Evolutionary conservation across 345 rosid species (phyloP).

Genomic region (Eutrema japonicum): DNA sequence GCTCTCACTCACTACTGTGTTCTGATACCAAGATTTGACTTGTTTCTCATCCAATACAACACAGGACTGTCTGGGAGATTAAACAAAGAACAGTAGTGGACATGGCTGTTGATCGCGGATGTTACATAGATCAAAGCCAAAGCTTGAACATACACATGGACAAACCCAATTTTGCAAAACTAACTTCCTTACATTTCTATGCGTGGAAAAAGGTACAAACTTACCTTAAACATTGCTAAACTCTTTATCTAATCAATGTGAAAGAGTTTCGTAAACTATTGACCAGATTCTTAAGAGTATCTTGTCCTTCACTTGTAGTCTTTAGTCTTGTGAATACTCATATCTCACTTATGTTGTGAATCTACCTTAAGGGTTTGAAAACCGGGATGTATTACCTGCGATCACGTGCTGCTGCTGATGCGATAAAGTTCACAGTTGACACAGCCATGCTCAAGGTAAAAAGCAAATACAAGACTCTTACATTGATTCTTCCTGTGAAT

Average conservation of each 20-base stretch:
- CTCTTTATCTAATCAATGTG: not conserved
- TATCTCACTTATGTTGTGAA: not conserved
- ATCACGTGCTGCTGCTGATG: slow-evolving; percentile 96
- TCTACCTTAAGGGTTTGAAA: slow-evolving; percentile 64
- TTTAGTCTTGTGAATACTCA: not conserved
- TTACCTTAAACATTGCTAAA: not conserved
- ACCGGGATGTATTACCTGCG: slow-evolving; percentile 93
- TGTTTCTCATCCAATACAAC: not conserved
- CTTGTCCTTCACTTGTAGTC: not conserved
- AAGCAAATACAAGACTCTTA: not conserved
- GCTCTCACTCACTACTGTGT: not conserved
- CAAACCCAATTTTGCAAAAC: slow-evolving; percentile 74
- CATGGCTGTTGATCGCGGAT: slow-evolving; percentile 90
- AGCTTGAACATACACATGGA: slow-evolving; percentile 93
- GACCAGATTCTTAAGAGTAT: not conserved
- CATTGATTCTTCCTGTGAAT: not conserved
- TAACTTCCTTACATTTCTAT: slow-evolving; percentile 77
- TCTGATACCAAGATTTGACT: not conserved
- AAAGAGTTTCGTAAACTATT: not conserved
- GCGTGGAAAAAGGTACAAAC: slow-evolving; percentile 77
- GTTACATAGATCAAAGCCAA: slow-evolving; percentile 91
- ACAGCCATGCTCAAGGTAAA: slow-evolving; percentile 63
- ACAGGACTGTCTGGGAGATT: slow-evolving; percentile 97
- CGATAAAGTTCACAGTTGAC: slow-evolving; percentile 96
- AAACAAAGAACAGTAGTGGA: slow-evolving; percentile 83